These are phyloP conservation scores for Didymella arachidicola DNA, from an alignment of 2,329 filamentous ascomycete genomes.

Conservation along the genomic window DNA sequence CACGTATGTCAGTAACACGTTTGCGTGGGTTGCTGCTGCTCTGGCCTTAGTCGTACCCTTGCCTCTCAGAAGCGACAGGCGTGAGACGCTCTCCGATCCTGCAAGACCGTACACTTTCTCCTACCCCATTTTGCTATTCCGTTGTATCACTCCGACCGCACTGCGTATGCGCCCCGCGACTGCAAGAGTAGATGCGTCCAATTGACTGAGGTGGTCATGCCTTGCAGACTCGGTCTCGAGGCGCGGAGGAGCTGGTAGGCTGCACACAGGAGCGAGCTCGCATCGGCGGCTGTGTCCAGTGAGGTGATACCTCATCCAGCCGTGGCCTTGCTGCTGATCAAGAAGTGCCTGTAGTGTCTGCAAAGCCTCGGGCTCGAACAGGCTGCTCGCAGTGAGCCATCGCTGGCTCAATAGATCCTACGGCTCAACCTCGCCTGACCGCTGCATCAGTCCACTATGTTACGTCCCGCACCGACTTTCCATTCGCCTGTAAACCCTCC, in stretches of 20 bases:
- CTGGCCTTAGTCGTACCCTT: slow-evolving; percentile 1
- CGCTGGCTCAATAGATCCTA: no score
- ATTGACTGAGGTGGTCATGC: not conserved
- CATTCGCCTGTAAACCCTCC: not conserved
- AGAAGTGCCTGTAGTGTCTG: not conserved
- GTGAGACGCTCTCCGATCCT: not conserved
- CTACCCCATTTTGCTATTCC: not conserved
- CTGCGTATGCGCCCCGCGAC: not conserved
- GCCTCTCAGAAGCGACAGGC: not conserved
- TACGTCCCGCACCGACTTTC: not conserved
- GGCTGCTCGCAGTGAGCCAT: no score
- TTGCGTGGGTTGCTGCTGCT: slow-evolving; percentile 1
- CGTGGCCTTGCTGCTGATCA: not conserved
- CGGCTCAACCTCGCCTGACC: not conserved
- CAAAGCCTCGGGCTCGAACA: not conserved
- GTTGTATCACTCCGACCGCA: not conserved
- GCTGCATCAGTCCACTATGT: not conserved
- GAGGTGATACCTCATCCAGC: not conserved
- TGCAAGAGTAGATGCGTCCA: not conserved
- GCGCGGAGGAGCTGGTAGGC: not conserved
- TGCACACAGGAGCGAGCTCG: not conserved
- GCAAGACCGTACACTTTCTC: not conserved
- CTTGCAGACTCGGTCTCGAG: not conserved
- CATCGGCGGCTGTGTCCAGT: not conserved
- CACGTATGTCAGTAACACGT: not conserved